phyloP scores from a whole-genome alignment of 2,329 filamentous ascomycete species.

The Cercospora citrullina region DNA sequence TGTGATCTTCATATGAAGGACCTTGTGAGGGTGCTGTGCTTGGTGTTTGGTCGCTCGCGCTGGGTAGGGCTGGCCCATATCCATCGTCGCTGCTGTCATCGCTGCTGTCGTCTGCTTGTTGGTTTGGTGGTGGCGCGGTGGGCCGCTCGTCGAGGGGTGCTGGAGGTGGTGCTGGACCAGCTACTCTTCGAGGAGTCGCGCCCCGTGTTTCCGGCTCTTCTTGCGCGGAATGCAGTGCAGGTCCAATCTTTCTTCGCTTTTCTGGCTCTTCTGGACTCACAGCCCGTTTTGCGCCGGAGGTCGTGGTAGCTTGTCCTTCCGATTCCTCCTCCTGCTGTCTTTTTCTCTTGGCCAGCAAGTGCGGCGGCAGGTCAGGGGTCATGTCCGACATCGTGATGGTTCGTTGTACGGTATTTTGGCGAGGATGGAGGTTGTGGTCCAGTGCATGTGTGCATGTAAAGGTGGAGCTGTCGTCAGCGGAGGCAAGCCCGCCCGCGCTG shows the following conservation, averaged over 20 bases:
- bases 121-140: conserved; percentile 37
- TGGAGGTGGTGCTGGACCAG: conserved; percentile 58
- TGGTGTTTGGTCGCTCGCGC: conserved; percentile 15
- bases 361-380: conserved; percentile 68
- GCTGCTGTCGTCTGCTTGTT: conserved; percentile 36
- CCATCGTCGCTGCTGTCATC: conserved; percentile 45
- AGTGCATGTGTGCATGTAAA: background rate
- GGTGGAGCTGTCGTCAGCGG: conserved; percentile 12
- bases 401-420: background rate
- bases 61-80: conserved; percentile 49
- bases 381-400: conserved; percentile 61
- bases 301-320: conserved; percentile 38
- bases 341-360: conserved; percentile 58
- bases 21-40: background rate
- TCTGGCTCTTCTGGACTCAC: conserved; percentile 45
- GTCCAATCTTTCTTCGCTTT: conserved; percentile 57
- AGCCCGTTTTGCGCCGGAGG: conserved; percentile 40
- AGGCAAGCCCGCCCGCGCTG: background rate
- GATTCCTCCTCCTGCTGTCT: conserved; percentile 48
- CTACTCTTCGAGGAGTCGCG: conserved; percentile 44
- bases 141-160: conserved; percentile 51
- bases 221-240: conserved; percentile 46
- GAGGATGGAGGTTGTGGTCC: background rate
- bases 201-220: background rate
- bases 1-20: conserved; percentile 27